These are phyloP conservation scores for Pneumocystis carinii DNA, from an alignment of 1,139 yeast species.

Conservation along the genomic window DNA sequence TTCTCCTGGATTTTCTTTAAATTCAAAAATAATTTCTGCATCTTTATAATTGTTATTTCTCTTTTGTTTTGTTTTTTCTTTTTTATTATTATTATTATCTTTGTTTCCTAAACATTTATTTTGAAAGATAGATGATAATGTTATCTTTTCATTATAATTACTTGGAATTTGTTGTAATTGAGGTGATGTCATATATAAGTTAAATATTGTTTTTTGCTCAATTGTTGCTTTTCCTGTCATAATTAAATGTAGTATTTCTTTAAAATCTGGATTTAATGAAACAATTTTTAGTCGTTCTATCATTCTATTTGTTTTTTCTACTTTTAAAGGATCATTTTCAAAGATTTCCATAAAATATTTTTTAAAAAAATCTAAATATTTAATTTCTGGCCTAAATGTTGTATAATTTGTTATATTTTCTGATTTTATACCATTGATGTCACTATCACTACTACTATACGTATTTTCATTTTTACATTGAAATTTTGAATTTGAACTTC, in stretches of 20 bases:
- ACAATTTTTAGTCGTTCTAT: background rate
- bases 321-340: background rate
- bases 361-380: background rate
- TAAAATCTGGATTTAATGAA: background rate
- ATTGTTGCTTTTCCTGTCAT: background rate
- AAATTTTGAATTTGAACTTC: background rate
- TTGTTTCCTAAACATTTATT: background rate
- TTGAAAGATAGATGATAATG: background rate
- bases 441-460: background rate
- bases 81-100: background rate
- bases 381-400: background rate
- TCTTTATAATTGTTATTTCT: background rate
- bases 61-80: background rate
- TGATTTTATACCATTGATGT: background rate
- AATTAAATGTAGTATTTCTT: background rate
- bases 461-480: background rate
- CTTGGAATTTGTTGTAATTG: background rate
- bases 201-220: background rate
- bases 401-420: background rate
- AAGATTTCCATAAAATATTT: background rate
- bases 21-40: background rate
- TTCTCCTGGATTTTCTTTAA: background rate
- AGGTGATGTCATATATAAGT: background rate
- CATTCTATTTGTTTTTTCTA: background rate
- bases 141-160: background rate